These are phyloP conservation scores for Solanum paucissectum DNA, from an alignment of 257 asterid species.

Conservation along the genomic window DNA sequence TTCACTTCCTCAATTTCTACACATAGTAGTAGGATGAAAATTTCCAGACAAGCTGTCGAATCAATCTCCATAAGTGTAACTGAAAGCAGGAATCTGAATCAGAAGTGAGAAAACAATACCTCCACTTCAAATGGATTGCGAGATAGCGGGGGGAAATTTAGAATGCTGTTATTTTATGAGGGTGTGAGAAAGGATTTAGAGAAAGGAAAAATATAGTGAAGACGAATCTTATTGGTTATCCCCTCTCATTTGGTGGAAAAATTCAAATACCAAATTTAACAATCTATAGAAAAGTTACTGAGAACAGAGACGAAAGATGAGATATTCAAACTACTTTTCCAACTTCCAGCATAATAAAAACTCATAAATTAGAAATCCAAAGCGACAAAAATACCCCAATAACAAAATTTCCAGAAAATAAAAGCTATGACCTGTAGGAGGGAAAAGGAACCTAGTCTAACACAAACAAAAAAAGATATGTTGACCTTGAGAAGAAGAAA, in stretches of 20 bases:
- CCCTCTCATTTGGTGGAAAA: background rate
- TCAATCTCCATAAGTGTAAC: background rate
- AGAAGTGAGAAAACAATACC: background rate
- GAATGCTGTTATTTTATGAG: background rate
- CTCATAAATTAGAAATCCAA: background rate
- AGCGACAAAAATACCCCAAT: background rate
- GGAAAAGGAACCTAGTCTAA: background rate
- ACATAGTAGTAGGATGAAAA: background rate
- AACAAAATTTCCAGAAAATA: background rate
- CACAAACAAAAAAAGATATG: background rate
- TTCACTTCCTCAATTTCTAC: background rate
- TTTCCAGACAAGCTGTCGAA: background rate
- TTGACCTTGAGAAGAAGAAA: background rate
- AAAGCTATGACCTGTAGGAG: background rate
- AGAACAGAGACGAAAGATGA: background rate
- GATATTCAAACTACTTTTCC: background rate
- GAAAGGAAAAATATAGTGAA: background rate
- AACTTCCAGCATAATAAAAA: background rate
- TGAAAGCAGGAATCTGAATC: background rate
- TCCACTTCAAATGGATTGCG: background rate
- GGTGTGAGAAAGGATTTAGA: background rate
- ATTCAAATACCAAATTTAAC: background rate
- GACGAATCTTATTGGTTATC: background rate
- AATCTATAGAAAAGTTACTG: background rate
- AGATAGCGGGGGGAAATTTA: background rate